Base-by-base conservation (phyloP, 2,329 filamentous ascomycete genomes). In the Talaromyces verruculosus region DNA sequence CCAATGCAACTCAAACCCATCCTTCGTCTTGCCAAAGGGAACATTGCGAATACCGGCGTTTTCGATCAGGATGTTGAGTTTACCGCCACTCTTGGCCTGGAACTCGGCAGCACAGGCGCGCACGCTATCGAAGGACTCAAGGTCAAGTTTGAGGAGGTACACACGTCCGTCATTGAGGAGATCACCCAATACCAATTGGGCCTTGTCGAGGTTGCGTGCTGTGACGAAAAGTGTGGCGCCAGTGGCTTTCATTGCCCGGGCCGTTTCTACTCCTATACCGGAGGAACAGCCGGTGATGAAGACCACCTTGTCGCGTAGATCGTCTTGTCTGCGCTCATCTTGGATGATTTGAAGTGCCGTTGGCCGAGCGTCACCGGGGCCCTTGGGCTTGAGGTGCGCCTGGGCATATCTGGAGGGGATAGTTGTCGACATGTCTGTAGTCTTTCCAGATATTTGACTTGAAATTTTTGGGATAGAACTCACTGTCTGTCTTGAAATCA, bases 81-180 rank as follows among this genome's bases (percentile, higher is more conserved):
- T 65, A 37, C 49, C 49, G 2, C 49, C 28, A n/a, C 49, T 53
- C 25, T 53, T 53, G 15, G 15, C 25, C 7, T 33, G 25, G 8
- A 53, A 53, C 45, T 53, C 49, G 2, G 49, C 49, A 53, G 30
- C 49, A 33, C 49, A 53, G 49, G 49, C 6, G 2, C 75, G 73
- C 65, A 84, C 75, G 25, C 78, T 81, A 3, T 73, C 69, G n/a
- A 82, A 74, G 1, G 81, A 83, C 11, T 77, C 70, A 25, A 84
- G 73, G 67, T 85, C 82, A 64, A 83, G 17, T n/a, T 59, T 28
- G 11, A 64, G 22, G 25, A 64, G 10, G 3, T 61, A 8, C 10
- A 61, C 28, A 13, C 15, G 58, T 6, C 17, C 58, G 8, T 1
- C 25, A 5, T n/a, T 3, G 17, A 61, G 58, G 41, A 45, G 2